Evolutionary conservation across 2,329 filamentous ascomycete species (phyloP).

Genomic region (Colletotrichum paranaense): DNA sequence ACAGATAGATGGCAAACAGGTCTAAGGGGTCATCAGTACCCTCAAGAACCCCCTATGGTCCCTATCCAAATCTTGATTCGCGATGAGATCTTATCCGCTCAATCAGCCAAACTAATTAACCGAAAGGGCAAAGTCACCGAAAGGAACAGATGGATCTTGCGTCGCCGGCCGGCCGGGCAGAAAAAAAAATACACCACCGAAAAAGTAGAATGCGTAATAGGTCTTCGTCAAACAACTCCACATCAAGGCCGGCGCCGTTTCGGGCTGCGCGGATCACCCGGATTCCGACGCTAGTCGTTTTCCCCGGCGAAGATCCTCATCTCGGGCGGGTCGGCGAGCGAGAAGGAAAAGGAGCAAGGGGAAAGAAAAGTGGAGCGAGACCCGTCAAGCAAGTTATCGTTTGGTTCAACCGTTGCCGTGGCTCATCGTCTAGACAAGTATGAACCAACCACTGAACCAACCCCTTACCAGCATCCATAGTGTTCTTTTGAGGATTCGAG

Average conservation of each 20-base stretch:
- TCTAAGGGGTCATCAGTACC: background rate
- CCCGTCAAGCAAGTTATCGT: background rate
- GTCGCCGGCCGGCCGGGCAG: background rate
- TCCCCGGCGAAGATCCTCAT: constrained; percentile 32
- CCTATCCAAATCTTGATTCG: background rate
- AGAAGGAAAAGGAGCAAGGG: background rate
- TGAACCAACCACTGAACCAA: no score
- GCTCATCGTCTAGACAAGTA: no score
- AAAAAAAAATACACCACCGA: background rate
- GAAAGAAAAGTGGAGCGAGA: background rate
- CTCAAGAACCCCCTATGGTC: background rate
- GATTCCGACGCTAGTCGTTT: constrained; percentile 13
- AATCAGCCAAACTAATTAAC: background rate
- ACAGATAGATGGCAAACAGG: background rate
- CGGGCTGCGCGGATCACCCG: constrained; percentile 21
- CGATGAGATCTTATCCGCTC: background rate
- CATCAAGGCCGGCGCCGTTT: constrained; percentile 18
- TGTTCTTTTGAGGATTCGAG: background rate
- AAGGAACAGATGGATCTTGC: background rate
- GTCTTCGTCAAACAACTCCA: background rate
- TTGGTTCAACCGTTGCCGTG: background rate
- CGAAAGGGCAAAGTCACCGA: background rate
- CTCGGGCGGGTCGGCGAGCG: constrained; percentile 4
- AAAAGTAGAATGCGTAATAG: background rate
- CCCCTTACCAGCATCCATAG: no score